These are phyloP conservation scores for Fraxinus latifolia DNA, from an alignment of 305 asterid species.

Conservation along the genomic window DNA sequence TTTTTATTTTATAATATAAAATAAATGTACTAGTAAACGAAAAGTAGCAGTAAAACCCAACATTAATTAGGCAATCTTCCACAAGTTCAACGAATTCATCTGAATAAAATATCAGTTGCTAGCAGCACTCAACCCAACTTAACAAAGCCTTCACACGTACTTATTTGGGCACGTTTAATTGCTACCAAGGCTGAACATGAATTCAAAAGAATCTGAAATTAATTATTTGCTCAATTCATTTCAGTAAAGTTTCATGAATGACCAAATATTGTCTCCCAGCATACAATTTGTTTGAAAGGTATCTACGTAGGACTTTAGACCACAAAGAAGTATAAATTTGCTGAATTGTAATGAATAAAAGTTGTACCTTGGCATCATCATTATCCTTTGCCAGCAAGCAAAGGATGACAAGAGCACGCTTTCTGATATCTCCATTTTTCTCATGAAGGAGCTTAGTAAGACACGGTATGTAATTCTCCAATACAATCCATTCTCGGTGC, in stretches of 20 bases:
- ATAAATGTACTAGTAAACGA: background rate
- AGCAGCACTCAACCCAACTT: background rate
- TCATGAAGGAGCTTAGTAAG: slow-evolving; percentile 45
- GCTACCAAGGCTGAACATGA: background rate
- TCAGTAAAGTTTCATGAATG: background rate
- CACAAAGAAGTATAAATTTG: background rate
- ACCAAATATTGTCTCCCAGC: background rate
- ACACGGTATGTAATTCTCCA: slow-evolving; percentile 56
- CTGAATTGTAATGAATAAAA: background rate
- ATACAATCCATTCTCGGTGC: slow-evolving; percentile 59
- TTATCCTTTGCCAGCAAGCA: slow-evolving; percentile 52
- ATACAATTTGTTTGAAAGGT: background rate
- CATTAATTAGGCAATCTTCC: background rate
- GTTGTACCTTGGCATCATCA: slow-evolving; percentile 56
- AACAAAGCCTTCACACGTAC: background rate
- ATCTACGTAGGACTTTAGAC: background rate
- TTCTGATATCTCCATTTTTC: slow-evolving; percentile 51
- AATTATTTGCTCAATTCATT: background rate
- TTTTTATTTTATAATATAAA: background rate
- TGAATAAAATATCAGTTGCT: background rate
- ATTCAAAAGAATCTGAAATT: background rate
- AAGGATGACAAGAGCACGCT: slow-evolving; percentile 48
- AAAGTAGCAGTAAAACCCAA: background rate
- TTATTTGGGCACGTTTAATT: background rate
- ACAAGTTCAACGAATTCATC: background rate